These are phyloP conservation scores for bread wheat (Triticum aestivum) DNA, from an alignment of 176 grass and related monocot genomes.

Conservation along the genomic window IWGSC_CS_RefSeq_v2.1 NC_057802.1:572162798-572163297, in stretches of 20 bases:
- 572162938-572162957: not conserved
- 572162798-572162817: not conserved
- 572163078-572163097: conserved; percentile 48
- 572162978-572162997: not conserved
- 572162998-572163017: not conserved
- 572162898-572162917: too few species aligned
- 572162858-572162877: too few species aligned
- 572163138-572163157: conserved; percentile 47
- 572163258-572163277: conserved; percentile 22
- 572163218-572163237: too few species aligned
- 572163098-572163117: conserved; percentile 51
- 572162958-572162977: not conserved
- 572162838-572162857: not conserved
- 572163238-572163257: not conserved
- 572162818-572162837: not conserved
- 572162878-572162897: too few species aligned
- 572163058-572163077: not conserved
- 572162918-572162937: not conserved
- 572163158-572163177: not conserved
- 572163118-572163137: conserved; percentile 63
- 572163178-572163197: not conserved
- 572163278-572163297: conserved; percentile 32
- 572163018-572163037: too few species aligned
- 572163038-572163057: too few species aligned
- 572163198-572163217: not conserved